Base-by-base conservation (phyloP, 2,329 filamentous ascomycete genomes). In the Colletotrichum sp. region DNA sequence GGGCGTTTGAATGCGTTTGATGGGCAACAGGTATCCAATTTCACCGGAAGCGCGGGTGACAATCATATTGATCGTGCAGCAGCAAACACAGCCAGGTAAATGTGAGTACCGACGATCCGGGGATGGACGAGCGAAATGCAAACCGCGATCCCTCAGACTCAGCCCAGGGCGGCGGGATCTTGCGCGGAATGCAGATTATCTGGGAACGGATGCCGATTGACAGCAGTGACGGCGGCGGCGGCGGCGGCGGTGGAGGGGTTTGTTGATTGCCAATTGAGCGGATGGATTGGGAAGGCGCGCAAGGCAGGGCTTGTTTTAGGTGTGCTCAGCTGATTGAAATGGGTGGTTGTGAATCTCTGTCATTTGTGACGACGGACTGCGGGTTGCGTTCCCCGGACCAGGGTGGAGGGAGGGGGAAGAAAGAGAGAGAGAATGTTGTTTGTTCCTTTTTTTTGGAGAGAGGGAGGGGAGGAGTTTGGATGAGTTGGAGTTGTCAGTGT, bases 241-340 rank as follows among this genome's bases (percentile, higher is more conserved):
- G 39, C 39, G 18, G 39, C 39, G 39, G 39, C 39, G 39, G 18
- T n/a, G 39, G 39, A 44, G 39, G 39, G 39, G 39, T 44, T 28
- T 59, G 55, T 30, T 30, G 16, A 32, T 67, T 64, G 62, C 34
- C 62, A 34, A 64, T 39, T 64, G 62, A 64, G 6, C 7, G 32
- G 32, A n/a, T 36, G 34, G 62, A 49, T 44, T n/a, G 34, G n/a
- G n/a, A n/a, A 49, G 26, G 32, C n/a, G 36, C n/a, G 57, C 18
- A 52, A 26, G 39, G 28, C 44, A 49, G 32, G 70, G 18, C 39
- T 59, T 70, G 66, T 74, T 64, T 70, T 49, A 69, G 66, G 66
- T 44, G 28, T 64, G 71, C 71, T 71, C 71, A 74, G 72, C 67
- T 71, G 72, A 71, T 55, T 67, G 49, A n/a, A 32, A 16, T 52